Evolutionary conservation across 495 filamentous ascomycete species (phyloP), one percentile per base, ranked within the genome.

Genomic region (Amphirosellinia nigrospora): DNA sequence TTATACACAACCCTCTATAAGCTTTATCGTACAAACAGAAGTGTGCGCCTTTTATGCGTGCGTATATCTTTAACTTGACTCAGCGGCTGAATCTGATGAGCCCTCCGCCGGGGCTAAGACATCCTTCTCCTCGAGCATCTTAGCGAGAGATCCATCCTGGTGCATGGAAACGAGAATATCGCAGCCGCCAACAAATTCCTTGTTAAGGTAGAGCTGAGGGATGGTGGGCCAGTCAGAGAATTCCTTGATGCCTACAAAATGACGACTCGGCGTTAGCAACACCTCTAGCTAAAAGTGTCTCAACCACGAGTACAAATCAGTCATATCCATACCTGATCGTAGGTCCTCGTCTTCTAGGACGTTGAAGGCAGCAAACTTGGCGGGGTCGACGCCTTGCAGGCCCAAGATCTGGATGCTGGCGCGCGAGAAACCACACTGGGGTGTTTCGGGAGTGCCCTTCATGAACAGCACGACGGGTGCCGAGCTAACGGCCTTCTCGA

Each of bases 191-290:
- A 99, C 86, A 77, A 99, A 99, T 78, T 98, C 94, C 80, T 95
- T 95, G 62, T 96, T 87, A 60, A 99, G 84, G 81, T 98, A 99
- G 38, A 99, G 86, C 79, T 98, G 96, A 1, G 96, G 96, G 78
- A 99, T 98, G 28, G 96, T 99, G 10, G 96, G 96, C 96, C 96
- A 99, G 76, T 97, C 95, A 5, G 94, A 97, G 85, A 93, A 99
- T 79, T 99, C 94, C 79, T 99, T 99, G 80, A 99, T 95, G 50
- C 96, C 94, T 97, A 67, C 66, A 55, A 53, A 32, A 41, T n/a
- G 28, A 45, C 59, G 10, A 48, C 66, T 6, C 63, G 67, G 65
- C 26, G 67, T 65, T 50, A 70, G 63, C 48, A 69, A 6, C 16
- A n/a, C 26, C 39, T 48, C 39, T 52, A 28, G 66, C 38, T n/a